Evolutionary conservation across 768 basidiomycete genomes (phyloP), one percentile per base, ranked within the genome.

Genomic region (Trametes cingulata): DNA sequence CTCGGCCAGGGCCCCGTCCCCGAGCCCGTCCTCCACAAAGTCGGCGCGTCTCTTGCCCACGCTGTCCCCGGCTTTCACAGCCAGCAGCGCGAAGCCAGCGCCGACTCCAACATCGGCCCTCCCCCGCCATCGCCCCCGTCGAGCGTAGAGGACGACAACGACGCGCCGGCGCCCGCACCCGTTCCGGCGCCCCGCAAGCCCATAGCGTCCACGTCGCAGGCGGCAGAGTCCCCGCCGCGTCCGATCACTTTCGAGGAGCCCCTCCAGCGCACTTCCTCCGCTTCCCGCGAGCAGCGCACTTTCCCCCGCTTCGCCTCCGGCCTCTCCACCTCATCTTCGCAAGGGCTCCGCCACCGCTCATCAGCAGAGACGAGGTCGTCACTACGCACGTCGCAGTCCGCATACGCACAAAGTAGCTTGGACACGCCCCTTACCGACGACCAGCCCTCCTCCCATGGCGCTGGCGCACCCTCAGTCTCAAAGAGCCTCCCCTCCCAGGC

Each of bases 51-150:
- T 56, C 72, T 58, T 71, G 72, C 51, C 7, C 41, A 58, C 45
- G 57, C 58, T 45, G 41, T 56, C 22, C 56, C 56, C 14, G 27
- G 37, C 33, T 61, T 46, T 27, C 60, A 48, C 39, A 3, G 37
- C 35, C 56, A 65, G 12, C 47, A 24, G 29, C 56, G 65, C 35
- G 36, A 33, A 17, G 61, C 53, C 46, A 64, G 62, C 47, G 56
- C 39, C 17, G 67, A 67, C 36, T 59, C 58, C 36, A 73, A 72
- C 62, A 53, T 72, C 42, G 85, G 85, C n/a, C 85, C 85, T 9
- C 84, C 83, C 0, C 85, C 84, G 2, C 84, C 85, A 10, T 85
- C 80, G 0, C 79, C 79, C 0, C 80, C 79, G 10, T 78, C 79
- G 20, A 81, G 80, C 65, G 72, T 61, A 24, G 70, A 68, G 53